Conservation (phyloP, 805 yeast genomes). For the Ogataea naganishii region DNA sequence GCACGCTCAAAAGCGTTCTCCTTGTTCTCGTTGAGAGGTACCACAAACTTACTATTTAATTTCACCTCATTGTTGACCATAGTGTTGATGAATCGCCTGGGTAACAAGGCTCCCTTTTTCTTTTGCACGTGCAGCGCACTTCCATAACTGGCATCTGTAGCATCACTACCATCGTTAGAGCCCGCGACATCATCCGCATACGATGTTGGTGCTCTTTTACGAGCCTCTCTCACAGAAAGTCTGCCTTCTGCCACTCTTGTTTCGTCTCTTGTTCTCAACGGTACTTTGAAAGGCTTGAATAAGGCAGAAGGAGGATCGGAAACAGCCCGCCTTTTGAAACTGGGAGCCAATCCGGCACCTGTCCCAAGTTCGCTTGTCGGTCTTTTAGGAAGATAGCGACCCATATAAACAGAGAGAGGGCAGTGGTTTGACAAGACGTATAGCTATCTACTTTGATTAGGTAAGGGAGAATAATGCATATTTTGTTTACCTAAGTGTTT, state of each 20-base stretch:
- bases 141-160: conserved; percentile 22
- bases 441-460: too few species aligned
- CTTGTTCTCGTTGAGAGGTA: conserved; percentile 45
- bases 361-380: conserved; percentile 48
- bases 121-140: conserved; percentile 15
- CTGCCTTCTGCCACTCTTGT: conserved; percentile 8
- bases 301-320: conserved; percentile 43
- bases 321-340: conserved; percentile 44
- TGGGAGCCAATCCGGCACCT: conserved; percentile 60
- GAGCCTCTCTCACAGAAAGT: conserved; percentile 14
- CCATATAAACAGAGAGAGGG: too few species aligned
- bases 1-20: conserved; percentile 21
- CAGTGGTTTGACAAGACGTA: too few species aligned
- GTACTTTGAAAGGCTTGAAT: conserved; percentile 64
- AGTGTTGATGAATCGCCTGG: conserved; percentile 39
- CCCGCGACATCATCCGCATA: conserved; percentile 30
- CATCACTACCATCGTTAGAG: conserved; percentile 18
- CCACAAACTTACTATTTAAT: conserved; percentile 42
- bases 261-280: conserved; percentile 30
- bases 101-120: conserved; percentile 52
- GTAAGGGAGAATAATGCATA: too few species aligned
- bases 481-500: too few species aligned
- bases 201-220: conserved; percentile 27
- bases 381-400: conserved; percentile 26
- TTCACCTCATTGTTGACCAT: conserved; percentile 30